Percentiles rank a stretch among this genome's conserved stretches.
Evolutionary conservation across 1,139 yeast species (phyloP).

Genomic region (Geotrichum bryndzae): DNA sequence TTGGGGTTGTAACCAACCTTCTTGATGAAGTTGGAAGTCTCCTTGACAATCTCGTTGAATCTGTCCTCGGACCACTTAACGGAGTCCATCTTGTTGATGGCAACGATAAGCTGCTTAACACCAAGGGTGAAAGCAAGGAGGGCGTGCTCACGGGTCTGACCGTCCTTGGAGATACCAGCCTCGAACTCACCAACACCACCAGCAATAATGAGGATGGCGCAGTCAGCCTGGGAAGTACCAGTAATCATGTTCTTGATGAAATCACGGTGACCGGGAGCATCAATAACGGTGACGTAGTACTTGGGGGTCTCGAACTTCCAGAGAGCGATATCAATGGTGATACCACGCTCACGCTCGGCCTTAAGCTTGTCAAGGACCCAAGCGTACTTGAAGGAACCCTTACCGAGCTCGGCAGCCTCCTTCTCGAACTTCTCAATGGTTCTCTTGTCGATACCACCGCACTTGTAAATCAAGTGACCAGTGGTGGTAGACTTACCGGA

Average conservation of each 20-base stretch:
- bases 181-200: conserved; percentile 93
- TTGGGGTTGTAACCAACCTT: conserved; percentile 66
- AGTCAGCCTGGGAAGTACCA: conserved; percentile 94
- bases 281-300: conserved; percentile 87
- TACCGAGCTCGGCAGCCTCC: conserved; percentile 97
- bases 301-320: conserved; percentile 96
- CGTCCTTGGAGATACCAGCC: conserved; percentile 91
- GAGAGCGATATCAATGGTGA: conserved; percentile 89
- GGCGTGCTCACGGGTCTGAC: conserved; percentile 94
- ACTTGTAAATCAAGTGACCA: conserved; percentile 98
- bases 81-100: conserved; percentile 92
- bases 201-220: conserved; percentile 85
- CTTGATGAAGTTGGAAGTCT: conserved; percentile 82
- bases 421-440: conserved; percentile 97
- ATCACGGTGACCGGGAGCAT: conserved; percentile 97
- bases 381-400: conserved; percentile 98
- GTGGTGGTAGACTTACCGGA: conserved; percentile 98
- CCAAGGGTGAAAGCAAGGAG: conserved; percentile 85
- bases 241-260: conserved; percentile 93
- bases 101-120: conserved; percentile 83
- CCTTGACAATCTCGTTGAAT: conserved; percentile 77
- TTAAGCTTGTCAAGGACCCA: conserved; percentile 94
- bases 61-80: conserved; percentile 79
- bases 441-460: conserved; percentile 91
- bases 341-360: conserved; percentile 98